Conservation (phyloP, 305 asterid species). For the Ilex paraguariensis region DNA sequence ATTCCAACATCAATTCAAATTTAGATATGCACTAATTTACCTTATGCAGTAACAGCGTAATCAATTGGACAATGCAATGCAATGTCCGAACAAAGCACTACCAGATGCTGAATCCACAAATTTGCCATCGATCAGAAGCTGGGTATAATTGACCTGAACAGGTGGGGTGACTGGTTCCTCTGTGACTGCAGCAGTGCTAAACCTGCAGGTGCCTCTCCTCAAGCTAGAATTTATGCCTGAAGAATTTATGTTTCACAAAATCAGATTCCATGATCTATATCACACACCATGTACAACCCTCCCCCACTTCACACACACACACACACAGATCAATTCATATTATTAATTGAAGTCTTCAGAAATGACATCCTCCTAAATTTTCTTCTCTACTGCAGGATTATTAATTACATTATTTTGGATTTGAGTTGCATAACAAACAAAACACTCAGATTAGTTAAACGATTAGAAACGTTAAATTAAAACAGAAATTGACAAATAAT, state of each 20-base stretch:
- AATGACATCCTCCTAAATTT: too few species aligned
- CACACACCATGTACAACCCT: too few species aligned
- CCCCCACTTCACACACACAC: too few species aligned
- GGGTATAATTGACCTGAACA: slow-evolving; percentile 44
- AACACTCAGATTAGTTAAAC: too few species aligned
- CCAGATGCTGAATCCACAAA: slow-evolving; percentile 45
- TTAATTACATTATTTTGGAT: too few species aligned
- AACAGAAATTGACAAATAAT: too few species aligned
- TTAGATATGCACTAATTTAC: too few species aligned
- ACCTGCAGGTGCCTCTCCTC: slow-evolving; percentile 29
- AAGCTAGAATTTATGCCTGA: slow-evolving; percentile 41
- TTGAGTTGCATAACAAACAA: too few species aligned
- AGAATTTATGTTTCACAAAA: background rate
- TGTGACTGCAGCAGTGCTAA: slow-evolving; percentile 46
- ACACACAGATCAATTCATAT: too few species aligned
- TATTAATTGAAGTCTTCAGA: too few species aligned
- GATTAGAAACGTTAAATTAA: too few species aligned
- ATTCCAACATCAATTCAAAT: background rate
- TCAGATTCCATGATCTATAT: background rate
- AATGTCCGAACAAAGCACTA: background rate
- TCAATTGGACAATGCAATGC: background rate
- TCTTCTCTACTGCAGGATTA: too few species aligned
- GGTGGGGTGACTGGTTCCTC: slow-evolving; percentile 48
- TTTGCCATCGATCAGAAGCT: slow-evolving; percentile 64
- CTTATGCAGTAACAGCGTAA: background rate